Base-by-base conservation (phyloP, 768 basidiomycete species). In the Pleurotus ostreatus region DNA sequence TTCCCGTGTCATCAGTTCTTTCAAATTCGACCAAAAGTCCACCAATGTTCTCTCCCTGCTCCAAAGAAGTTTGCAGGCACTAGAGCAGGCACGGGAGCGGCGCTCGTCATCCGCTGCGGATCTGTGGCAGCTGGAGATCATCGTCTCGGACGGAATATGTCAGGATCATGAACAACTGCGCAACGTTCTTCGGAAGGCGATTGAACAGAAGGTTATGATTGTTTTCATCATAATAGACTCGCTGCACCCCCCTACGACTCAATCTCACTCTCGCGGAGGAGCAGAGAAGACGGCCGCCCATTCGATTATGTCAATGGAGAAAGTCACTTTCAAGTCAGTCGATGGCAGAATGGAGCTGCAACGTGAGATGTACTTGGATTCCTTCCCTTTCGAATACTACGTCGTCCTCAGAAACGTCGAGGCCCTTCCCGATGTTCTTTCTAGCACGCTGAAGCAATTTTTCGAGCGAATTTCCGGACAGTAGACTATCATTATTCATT, bases 101-200 rank as follows among this genome's bases (percentile, higher is more conserved):
- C 81, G 83, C 44, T 87, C 86, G 15, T 76, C 83, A 2, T 80
- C 85, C 3, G 81, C 88, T 5, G 80, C 83, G 15, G 94, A 98
- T 60, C 76, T 99, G 20, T 98, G 97, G 97, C 97, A 99, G 68
- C 80, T 99, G 54, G 84, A 98, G 69, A 92, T 98, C 73, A 97
- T 99, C 78, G 93, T 99, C 59, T 98, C 94, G 13, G 97, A 99
- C 64, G 97, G 97, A n/a, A 89, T 98, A 62, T 98, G 95, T 67
- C 94, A 98, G 68, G 92, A 97, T 66, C 95, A 98, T 69, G 90
- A 94, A 41, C 78, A 80, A 61, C 77, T 99, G 49, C 84, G 89
- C 38, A 84, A 85, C 2, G 71, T 92, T 25, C 76, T 99, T 16
- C 78, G 97, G 37, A 84, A 82, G 61, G 97, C 96, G 3, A 84